Evolutionary conservation across 768 basidiomycete species (phyloP), one percentile per base, ranked within the genome.

Genomic region (Podaxis carcinomalis): DNA sequence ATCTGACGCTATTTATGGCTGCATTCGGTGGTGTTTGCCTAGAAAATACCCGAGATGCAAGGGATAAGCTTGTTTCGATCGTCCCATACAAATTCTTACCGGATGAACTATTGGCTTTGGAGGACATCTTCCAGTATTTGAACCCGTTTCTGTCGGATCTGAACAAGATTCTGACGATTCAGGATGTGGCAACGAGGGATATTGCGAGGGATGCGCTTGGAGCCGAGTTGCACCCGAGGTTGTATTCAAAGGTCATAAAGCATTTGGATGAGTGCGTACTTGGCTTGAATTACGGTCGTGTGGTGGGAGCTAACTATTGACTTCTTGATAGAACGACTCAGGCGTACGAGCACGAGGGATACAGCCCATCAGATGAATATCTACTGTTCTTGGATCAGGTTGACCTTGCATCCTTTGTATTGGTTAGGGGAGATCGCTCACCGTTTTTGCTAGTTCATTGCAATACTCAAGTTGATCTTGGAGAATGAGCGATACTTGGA

Each of bases 201-300:
- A 78, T 85, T 10, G 90, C 90, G 2, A 82, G 85, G 64, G 92
- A 93, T 57, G 91, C 92, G 0, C 73, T 97, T 16, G 92, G 93
- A 1, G 77, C 79, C 13, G 94, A 97, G 66, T 77, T 95, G 19
- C 88, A 85, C 62, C 85, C 88, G 27, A 79, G 82, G 50, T 74
- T 92, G 51, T 90, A 91, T 66, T 76, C 81, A 21, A 80, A 79
- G 60, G 73, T 95, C 32, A 78, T 95, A 53, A 84, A 80, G 63
- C 83, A 87, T 61, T 77, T 96, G 59, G 88, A 91, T 56, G 82
- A 83, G 93, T 94, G 70, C 66, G 89, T 76, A 3, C 6, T 46
- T 32, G 19, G 4, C n/a, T 32, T 39, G 16, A 13, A 25, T 32
- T 25, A 5, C 23, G 25, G 7, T 16, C 32, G n/a, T 55, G 63